Conservation (phyloP, 1,284 basidiomycete species). For the Rhodotorula sp. region DNA sequence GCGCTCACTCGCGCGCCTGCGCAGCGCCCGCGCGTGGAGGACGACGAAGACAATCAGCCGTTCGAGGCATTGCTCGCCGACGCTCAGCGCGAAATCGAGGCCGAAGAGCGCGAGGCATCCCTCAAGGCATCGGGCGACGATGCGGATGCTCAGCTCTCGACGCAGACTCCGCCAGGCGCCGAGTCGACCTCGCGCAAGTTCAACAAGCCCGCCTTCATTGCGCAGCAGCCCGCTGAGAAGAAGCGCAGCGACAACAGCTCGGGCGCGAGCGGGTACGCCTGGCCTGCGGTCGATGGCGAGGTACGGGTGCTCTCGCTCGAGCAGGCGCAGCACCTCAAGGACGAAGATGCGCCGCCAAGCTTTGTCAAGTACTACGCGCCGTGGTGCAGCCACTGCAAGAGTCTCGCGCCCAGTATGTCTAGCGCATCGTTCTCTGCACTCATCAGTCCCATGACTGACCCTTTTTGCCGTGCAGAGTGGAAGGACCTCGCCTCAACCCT, state of each 20-base stretch:
- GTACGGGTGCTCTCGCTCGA: constrained; percentile 28
- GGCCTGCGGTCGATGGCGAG: constrained; percentile 32
- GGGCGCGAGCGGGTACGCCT: neutral
- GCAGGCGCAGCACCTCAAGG: constrained; percentile 25
- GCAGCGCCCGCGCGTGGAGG: neutral
- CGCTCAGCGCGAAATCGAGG: constrained; percentile 4
- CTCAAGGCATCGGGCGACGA: neutral
- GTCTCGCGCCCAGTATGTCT: constrained; percentile 56
- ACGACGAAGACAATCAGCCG: neutral
- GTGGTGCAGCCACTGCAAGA: constrained; percentile 75
- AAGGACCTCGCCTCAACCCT: constrained; percentile 67
- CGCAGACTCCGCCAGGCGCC: constrained; percentile 4
- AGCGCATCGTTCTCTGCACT: neutral
- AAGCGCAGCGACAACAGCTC: constrained; percentile 3
- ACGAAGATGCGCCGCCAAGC: constrained; percentile 58
- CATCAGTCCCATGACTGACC: neutral
- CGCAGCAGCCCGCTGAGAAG: constrained; percentile 15
- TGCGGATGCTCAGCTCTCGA: neutral
- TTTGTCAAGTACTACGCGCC: constrained; percentile 91
- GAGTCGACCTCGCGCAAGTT: constrained; percentile 1
- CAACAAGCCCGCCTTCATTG: constrained; percentile 10
- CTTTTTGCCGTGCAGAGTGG: constrained; percentile 58
- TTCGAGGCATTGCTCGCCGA: constrained; percentile 2
- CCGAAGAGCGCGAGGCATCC: neutral
- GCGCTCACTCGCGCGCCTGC: too few relatives aligned